Evolutionary conservation across 2,329 filamentous ascomycete species (phyloP).

Genomic region (Beauveria australis): DNA sequence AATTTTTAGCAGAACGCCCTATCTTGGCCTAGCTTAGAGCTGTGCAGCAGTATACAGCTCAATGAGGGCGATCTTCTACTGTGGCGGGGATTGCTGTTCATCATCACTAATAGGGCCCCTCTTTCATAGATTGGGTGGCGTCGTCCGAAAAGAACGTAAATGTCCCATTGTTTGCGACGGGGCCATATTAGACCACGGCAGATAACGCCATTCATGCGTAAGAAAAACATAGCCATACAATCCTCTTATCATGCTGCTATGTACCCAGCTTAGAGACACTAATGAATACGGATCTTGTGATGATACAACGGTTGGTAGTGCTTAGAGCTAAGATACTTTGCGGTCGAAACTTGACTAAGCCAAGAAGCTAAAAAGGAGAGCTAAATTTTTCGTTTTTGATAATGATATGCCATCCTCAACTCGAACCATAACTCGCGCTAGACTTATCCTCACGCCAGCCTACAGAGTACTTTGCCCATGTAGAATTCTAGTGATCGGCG

Average conservation of each 20-base stretch:
- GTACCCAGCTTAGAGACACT: neutral
- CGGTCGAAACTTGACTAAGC: neutral
- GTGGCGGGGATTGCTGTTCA: no score
- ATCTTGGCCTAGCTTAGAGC: neutral
- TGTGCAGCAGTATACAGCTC: no score
- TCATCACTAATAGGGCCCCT: neutral
- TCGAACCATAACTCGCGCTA: neutral
- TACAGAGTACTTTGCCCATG: neutral
- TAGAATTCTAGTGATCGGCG: neutral
- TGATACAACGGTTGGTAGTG: neutral
- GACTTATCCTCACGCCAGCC: neutral
- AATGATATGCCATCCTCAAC: neutral
- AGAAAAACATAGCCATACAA: neutral
- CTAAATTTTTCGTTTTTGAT: neutral
- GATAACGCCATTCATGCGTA: slow-evolving; percentile 1
- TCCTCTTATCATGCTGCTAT: neutral
- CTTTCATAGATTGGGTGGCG: neutral
- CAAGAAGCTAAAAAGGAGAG: neutral
- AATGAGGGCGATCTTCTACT: no score
- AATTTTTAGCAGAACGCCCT: no score
- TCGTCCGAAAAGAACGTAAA: neutral
- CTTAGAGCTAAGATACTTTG: no score
- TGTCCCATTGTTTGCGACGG: slow-evolving; percentile 1
- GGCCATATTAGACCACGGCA: neutral
- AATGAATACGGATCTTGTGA: neutral